phyloP scores from a whole-genome alignment of 2,329 filamentous ascomycete genomes.

The Rutstroemia sp. region DNA sequence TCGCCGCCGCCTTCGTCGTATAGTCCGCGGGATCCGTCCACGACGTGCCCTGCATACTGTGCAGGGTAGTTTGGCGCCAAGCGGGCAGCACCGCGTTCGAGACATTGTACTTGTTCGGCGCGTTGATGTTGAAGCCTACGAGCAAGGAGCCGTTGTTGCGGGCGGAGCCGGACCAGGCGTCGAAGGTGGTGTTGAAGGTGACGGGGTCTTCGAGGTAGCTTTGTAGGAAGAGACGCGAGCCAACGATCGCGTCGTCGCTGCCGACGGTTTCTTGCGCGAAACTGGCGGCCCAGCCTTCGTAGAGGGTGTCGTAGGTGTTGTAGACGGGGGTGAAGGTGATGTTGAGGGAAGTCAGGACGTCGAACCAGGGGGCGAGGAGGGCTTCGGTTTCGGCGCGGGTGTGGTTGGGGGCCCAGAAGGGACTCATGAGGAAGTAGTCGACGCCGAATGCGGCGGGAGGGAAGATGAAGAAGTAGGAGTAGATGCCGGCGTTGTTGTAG shows the following conservation, averaged over 20 bases:
- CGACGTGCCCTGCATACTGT: constrained; percentile 11
- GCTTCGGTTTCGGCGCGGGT: constrained; percentile 20
- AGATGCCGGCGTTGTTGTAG: constrained; percentile 30
- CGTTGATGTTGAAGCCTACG: constrained; percentile 3
- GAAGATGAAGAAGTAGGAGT: constrained; percentile 24
- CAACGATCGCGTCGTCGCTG: constrained; percentile 27
- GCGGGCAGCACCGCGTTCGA: constrained; percentile 32
- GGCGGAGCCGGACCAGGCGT: constrained; percentile 21
- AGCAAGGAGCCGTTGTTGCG: not conserved
- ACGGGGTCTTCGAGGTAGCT: constrained; percentile 30
- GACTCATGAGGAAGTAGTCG: constrained; percentile 8
- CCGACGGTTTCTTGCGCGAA: constrained; percentile 35
- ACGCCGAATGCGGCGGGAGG: constrained; percentile 17
- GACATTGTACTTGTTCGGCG: not conserved
- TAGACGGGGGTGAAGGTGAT: constrained; percentile 20
- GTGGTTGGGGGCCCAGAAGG: constrained; percentile 27
- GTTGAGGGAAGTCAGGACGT: constrained; percentile 28
- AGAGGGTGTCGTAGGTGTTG: constrained; percentile 23
- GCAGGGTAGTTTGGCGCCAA: constrained; percentile 13
- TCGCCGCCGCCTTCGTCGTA: constrained; percentile 1
- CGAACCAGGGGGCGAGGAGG: constrained; percentile 32
- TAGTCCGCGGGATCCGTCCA: constrained; percentile 3
- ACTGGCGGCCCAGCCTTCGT: constrained; percentile 30
- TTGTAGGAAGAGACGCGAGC: constrained; percentile 35
- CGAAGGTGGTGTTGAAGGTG: constrained; percentile 23